Evolutionary conservation across 225 moss, liverwort and hornwort genomes (phyloP), one percentile per base, ranked within the genome.

Genomic region (Takakia lepidozioides): DNA sequence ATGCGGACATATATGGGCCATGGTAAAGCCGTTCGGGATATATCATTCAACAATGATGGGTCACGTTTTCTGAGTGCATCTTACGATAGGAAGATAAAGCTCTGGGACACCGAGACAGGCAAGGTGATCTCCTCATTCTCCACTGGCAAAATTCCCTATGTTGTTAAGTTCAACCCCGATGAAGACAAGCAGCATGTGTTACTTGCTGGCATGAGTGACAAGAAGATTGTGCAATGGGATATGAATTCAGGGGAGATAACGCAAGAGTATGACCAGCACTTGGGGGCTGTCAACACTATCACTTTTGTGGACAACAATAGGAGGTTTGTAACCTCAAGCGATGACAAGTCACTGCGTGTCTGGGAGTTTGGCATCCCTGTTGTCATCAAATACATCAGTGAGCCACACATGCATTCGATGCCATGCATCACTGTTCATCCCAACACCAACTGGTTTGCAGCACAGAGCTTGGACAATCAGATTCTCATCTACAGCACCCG

Each of bases 291-390:
- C 1, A 95, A 95, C 54, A 95, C 95, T 22, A 95, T 95, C 8
- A 95, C 95, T 44, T 95, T 95, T 68, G 95, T 95, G 0, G 95
- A 95, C 72, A 69, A 95, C 54, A 95, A 90, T 49, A 74, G 95
- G 37, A 84, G 95, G 38, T 90, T 95, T 63, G 90, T 95, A n/a
- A 95, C 90, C 7, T 95, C 95, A 17, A 95, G 95, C 60, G 95
- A 95, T 49, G 95, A 95, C 55, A 95, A 90, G 42, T 95, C 90
- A 2, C 68, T 95, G 45, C 79, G 95, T 45, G 95, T 95, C 17
- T 95, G 95, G 95, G 95, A 95, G 64, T 95, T 95, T 34, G 95
- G 95, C 41, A 90, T 95, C 38, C 95, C 95, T 18, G 95, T 95
- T 63, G 95, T 95, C 19, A 95, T 95, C 38, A 95, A 95, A 43